phyloP scores from a whole-genome alignment of 371 early-diverging fungal species.

The Synchytrium microbalum region DNA sequence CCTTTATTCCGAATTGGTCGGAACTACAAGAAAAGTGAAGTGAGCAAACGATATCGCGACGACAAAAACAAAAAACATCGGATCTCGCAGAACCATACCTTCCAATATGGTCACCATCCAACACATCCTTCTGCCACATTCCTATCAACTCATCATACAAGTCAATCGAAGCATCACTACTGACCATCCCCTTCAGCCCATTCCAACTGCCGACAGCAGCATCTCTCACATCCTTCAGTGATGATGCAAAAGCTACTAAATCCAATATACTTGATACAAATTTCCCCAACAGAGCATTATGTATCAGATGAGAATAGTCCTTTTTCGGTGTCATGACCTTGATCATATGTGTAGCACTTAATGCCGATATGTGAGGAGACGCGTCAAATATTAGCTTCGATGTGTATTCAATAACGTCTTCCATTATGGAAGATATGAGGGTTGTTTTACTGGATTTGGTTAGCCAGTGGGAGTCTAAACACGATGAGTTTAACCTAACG shows the following conservation, averaged over 20 bases:
- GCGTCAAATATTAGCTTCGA: background rate
- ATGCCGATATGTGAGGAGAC: background rate
- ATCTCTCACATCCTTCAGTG: background rate
- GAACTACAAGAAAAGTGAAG: no score
- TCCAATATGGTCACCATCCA: background rate
- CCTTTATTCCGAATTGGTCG: background rate
- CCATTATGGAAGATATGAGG: background rate
- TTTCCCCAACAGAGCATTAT: background rate
- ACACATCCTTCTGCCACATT: background rate
- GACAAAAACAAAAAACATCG: no score
- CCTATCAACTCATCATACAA: background rate
- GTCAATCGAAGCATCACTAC: background rate
- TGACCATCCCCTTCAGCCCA: background rate
- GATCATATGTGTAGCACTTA: background rate
- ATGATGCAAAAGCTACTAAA: background rate
- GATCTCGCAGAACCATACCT: background rate
- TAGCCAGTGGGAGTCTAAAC: background rate
- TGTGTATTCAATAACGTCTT: background rate
- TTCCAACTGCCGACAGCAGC: background rate
- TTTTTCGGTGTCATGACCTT: background rate
- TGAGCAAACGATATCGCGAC: no score
- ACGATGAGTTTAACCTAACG: background rate
- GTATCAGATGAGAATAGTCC: background rate
- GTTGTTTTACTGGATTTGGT: background rate
- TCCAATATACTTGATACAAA: background rate